Base-by-base conservation (phyloP, 106 monocot genomes). In the Dendrobium chrysotoxum region DNA sequence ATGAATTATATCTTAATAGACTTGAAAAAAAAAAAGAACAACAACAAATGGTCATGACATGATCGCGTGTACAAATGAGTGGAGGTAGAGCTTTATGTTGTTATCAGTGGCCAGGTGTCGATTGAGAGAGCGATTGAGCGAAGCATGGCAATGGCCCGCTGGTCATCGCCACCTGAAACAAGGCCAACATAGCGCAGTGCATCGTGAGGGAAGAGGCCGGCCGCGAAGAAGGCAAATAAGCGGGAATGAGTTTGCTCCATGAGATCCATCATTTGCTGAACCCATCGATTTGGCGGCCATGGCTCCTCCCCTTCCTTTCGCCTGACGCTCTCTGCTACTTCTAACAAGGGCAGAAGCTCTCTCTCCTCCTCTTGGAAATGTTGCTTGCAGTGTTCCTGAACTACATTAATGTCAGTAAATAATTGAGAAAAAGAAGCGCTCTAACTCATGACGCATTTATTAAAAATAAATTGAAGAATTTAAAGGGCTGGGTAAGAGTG, bases 291-390 rank as follows among this genome's bases (percentile, higher is more conserved):
- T 23, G 77, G 75, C 18, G 84, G 76, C 77, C 67, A 78, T 9
- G 53, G 70, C 26, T 83, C 74, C 20, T 87, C 83, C 7, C 80
- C 81, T 74, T 84, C 87, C 40, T 83, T 84, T 47, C 78, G 54
- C 44, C 72, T 78, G 15, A 28, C 55, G 23, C 76, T 77, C 23
- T 83, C 81, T 7, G 85, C 87, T 4, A 61, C 53, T 23, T 92
- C 91, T 21, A 98, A 57, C 46, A 91, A 75, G 16, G 98, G 91
- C 40, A 98, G 79, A 16, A 98, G 82, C 41, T 86, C 84, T 78
- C 44, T 84, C 83, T 98, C 95, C 83, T 98, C 94, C 73, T 86
- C 91, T 53, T 77, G 72, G 53, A 98, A 95, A 81, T 98, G 98
- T 30, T 88, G 84, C 81, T 82, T 98, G 88, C 85, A 89, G 75